Conservation (phyloP, 306 rosid species). For the Vicia villosa region DNA sequence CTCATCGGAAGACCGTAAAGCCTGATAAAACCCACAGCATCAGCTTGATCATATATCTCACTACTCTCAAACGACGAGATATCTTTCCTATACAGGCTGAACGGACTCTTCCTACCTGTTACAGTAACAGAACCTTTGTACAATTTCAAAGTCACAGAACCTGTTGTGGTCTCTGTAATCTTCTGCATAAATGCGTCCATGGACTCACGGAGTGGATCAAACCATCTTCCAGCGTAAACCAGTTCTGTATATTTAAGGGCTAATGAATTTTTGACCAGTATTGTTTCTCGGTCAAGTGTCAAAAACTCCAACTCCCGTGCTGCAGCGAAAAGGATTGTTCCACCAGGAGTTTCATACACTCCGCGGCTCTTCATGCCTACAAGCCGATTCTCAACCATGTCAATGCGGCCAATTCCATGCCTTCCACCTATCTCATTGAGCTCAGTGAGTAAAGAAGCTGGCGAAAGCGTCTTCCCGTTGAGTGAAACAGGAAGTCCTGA, state of each 20-base stretch:
- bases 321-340: conserved; percentile 83
- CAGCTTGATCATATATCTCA: conserved; percentile 87
- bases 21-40: conserved; percentile 88
- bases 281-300: conserved; percentile 78
- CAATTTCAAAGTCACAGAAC: conserved; percentile 71
- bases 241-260: conserved; percentile 91
- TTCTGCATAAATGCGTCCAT: conserved; percentile 90
- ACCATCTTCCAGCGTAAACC: conserved; percentile 96
- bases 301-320: conserved; percentile 75
- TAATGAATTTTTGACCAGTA: conserved; percentile 66
- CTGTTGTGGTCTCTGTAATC: conserved; percentile 75
- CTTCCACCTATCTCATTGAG: conserved; percentile 84
- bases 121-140: conserved; percentile 76
- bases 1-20: conserved; percentile 90
- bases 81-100: conserved; percentile 73
- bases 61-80: conserved; percentile 90
- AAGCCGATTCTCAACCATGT: conserved; percentile 94
- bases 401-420: conserved; percentile 86
- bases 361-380: conserved; percentile 98
- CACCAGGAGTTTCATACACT: conserved; percentile 96
- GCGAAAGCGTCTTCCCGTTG: conserved; percentile 72
- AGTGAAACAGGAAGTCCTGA: conserved; percentile 78
- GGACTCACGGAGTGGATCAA: conserved; percentile 86
- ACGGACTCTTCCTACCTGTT: conserved; percentile 63
- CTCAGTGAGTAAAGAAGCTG: conserved; percentile 74